Percentiles rank a stretch among this genome's conserved stretches.
These are phyloP conservation scores for Coprinellus micaceus DNA, from an alignment of 768 basidiomycete species.

Conservation along the genomic window DNA sequence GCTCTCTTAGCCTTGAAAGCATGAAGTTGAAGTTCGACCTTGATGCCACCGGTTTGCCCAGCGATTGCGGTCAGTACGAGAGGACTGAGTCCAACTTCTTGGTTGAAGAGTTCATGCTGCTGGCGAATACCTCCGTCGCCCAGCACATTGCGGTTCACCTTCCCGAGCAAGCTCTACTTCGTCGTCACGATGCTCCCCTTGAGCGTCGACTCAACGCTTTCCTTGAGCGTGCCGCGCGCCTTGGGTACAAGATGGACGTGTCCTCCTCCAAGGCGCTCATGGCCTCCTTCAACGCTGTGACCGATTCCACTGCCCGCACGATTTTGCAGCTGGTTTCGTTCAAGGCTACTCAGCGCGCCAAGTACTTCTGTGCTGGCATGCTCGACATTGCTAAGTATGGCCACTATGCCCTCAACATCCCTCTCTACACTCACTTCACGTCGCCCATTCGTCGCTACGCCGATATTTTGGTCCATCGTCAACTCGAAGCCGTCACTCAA, in stretches of 20 bases:
- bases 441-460: slow-evolving; percentile 92
- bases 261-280: slow-evolving; percentile 79
- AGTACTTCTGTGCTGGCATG: slow-evolving; percentile 99
- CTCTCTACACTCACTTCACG: slow-evolving; percentile 92
- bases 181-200: slow-evolving; percentile 90
- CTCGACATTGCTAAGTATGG: slow-evolving; percentile 96
- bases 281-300: slow-evolving; percentile 74
- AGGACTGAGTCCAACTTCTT: slow-evolving; percentile 71
- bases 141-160: slow-evolving; percentile 91
- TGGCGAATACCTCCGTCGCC: slow-evolving; percentile 86
- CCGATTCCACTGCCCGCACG: slow-evolving; percentile 67
- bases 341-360: slow-evolving; percentile 93
- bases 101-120: slow-evolving; percentile 96
- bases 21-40: slow-evolving; percentile 72
- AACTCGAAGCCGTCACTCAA: slow-evolving; percentile 85
- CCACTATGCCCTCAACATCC: slow-evolving; percentile 87
- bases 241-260: slow-evolving; percentile 80
- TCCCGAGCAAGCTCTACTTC: slow-evolving; percentile 94
- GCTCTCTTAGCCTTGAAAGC: slow-evolving; percentile 70
- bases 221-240: slow-evolving; percentile 72
- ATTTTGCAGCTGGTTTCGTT: slow-evolving; percentile 81
- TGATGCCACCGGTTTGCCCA: slow-evolving; percentile 74
- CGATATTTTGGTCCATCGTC: slow-evolving; percentile 93
- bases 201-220: slow-evolving; percentile 86
- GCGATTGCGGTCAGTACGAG: slow-evolving; percentile 69